A percentile compares a stretch with the other conserved stretches of the same genome.
phyloP scores from a whole-genome alignment of 306 rosid species.

The Rosa chinensis region DNA sequence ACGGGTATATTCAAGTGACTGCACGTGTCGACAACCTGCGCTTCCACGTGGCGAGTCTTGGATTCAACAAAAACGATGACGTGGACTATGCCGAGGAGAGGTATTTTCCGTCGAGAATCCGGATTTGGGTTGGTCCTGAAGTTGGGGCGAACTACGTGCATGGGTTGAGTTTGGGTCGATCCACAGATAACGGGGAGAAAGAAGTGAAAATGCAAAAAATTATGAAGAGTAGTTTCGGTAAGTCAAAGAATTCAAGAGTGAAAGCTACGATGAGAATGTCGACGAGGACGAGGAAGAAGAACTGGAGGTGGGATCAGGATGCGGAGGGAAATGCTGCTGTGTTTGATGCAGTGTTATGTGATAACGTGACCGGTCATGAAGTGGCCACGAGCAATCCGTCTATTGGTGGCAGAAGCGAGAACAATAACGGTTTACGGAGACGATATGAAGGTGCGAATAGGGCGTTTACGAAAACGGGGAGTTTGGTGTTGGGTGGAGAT shows the following conservation, averaged over 20 bases:
- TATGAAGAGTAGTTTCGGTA: constrained; percentile 55
- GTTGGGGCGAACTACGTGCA: constrained; percentile 72
- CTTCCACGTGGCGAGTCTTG: constrained; percentile 60
- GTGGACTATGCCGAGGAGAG: constrained; percentile 59
- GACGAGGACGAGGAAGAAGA: constrained; percentile 40
- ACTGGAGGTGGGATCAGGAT: constrained; percentile 92
- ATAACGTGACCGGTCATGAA: constrained; percentile 57
- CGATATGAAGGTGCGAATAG: constrained; percentile 45
- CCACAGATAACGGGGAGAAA: constrained; percentile 60
- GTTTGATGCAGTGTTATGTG: constrained; percentile 65
- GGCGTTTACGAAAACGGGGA: constrained; percentile 61
- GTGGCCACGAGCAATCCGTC: constrained; percentile 42
- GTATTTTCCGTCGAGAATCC: constrained; percentile 64
- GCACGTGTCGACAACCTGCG: constrained; percentile 77
- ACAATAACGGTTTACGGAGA: constrained; percentile 33
- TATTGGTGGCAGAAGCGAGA: constrained; percentile 8
- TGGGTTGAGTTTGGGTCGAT: constrained; percentile 75
- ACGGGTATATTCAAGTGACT: constrained; percentile 65
- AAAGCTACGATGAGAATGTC: constrained; percentile 41
- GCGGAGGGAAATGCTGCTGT: constrained; percentile 81
- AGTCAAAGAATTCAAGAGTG: constrained; percentile 33
- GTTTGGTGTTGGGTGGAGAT: constrained; percentile 72
- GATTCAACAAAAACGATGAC: constrained; percentile 48
- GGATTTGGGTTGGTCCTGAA: constrained; percentile 88
- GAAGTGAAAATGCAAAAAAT: constrained; percentile 58